A percentile compares a stretch with the other conserved stretches of the same genome.
phyloP scores from a whole-genome alignment of 495 filamentous ascomycete species.

The Sordaria brevicollis region DNA sequence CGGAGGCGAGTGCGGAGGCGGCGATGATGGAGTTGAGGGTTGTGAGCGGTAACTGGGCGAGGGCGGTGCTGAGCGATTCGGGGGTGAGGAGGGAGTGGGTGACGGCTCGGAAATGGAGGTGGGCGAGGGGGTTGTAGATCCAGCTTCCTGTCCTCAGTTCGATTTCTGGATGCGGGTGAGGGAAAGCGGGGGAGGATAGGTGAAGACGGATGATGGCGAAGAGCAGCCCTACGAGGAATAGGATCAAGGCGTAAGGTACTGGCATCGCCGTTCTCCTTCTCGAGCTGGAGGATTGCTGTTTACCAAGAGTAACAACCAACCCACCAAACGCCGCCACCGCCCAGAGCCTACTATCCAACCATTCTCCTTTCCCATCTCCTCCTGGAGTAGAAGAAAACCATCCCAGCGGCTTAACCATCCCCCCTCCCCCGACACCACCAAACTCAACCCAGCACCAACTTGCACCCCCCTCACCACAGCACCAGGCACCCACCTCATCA shows the following conservation, averaged over 20 bases:
- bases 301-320: background rate
- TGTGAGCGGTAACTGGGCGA: constrained; percentile 84
- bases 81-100: constrained; percentile 46
- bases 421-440: background rate
- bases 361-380: background rate
- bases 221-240: constrained; percentile 55
- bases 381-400: background rate
- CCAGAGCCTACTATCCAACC: background rate
- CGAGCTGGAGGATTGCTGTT: background rate
- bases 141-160: too few relatives aligned
- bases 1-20: constrained; percentile 59
- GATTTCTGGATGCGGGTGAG: background rate
- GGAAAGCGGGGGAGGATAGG: background rate
- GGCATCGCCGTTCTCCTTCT: background rate
- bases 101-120: constrained; percentile 37
- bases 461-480: background rate
- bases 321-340: background rate
- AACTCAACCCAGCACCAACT: background rate
- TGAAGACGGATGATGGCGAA: constrained; percentile 42
- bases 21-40: constrained; percentile 87
- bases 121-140: constrained; percentile 3
- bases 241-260: constrained; percentile 64
- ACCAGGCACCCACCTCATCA: background rate
- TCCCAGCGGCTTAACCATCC: background rate
- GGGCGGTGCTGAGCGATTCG: constrained; percentile 42